Percentiles rank a stretch among this genome's conserved stretches.
These are phyloP conservation scores for Cucurbitaria berberidis DNA, from an alignment of 2,329 filamentous ascomycete species.

Conservation along the genomic window DNA sequence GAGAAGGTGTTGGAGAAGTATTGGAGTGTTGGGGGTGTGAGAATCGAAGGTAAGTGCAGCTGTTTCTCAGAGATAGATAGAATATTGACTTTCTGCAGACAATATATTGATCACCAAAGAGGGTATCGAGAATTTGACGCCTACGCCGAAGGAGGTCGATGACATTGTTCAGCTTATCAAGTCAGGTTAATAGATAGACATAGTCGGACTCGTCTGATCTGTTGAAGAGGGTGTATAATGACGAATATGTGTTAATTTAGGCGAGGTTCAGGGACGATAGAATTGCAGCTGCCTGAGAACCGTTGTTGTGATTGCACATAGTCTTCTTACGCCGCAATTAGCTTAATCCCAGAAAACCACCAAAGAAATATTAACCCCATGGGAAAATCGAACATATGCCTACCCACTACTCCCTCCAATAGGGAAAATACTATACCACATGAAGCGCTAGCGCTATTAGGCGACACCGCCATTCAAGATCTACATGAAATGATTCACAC, in stretches of 20 bases:
- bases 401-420: too few relatives aligned
- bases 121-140: constrained; percentile 84
- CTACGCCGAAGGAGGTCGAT: constrained; percentile 73
- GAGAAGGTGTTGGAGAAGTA: constrained; percentile 68
- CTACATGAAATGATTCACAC: not conserved
- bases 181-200: too few relatives aligned
- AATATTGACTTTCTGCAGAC: constrained; percentile 55
- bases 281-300: not conserved
- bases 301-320: too few relatives aligned
- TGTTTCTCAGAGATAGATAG: not conserved
- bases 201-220: constrained; percentile 51
- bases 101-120: constrained; percentile 79
- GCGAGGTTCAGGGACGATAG: constrained; percentile 38
- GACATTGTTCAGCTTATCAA: constrained; percentile 69
- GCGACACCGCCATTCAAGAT: not conserved
- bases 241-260: constrained; percentile 38
- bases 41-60: constrained; percentile 69
- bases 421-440: not conserved
- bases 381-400: too few relatives aligned
- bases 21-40: constrained; percentile 82
- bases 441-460: not conserved
- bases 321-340: too few relatives aligned
- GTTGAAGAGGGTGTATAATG: constrained; percentile 46
- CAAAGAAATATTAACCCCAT: too few relatives aligned
- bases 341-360: too few relatives aligned